phyloP scores from a whole-genome alignment of 257 asterid species.

The Knoxia roxburghii region DNA sequence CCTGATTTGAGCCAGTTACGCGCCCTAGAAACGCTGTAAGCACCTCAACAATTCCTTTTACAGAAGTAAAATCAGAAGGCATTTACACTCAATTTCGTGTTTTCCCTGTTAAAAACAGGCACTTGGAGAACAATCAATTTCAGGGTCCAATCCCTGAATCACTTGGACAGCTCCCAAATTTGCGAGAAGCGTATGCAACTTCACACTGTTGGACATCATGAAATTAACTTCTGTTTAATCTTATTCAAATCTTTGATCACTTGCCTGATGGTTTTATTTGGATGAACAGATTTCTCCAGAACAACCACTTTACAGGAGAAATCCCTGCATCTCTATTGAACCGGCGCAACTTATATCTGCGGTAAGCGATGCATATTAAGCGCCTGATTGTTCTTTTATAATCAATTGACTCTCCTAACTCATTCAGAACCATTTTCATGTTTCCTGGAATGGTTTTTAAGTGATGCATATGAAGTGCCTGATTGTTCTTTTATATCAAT shows the following conservation, averaged over 20 bases:
- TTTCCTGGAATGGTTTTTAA: neutral
- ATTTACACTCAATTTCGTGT: neutral
- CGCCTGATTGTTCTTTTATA: neutral
- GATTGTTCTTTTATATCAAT: too few relatives aligned
- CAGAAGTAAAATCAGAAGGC: neutral
- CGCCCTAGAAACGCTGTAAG: conserved; percentile 64
- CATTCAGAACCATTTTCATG: neutral
- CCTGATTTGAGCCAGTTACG: conserved; percentile 59
- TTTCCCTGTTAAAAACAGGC: conserved; percentile 35
- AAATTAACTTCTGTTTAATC: neutral
- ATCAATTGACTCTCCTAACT: neutral
- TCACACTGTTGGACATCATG: neutral
- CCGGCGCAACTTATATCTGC: conserved; percentile 32
- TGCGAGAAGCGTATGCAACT: conserved; percentile 54
- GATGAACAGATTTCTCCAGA: conserved; percentile 54
- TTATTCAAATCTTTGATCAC: neutral
- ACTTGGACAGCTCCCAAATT: conserved; percentile 47
- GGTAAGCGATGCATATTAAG: conserved; percentile 32
- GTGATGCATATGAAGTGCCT: too few relatives aligned
- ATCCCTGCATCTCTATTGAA: conserved; percentile 42
- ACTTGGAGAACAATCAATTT: conserved; percentile 69
- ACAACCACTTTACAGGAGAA: conserved; percentile 49
- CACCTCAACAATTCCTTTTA: neutral
- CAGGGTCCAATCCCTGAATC: conserved; percentile 61
- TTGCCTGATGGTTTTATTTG: conserved; percentile 1